A percentile compares a stretch with the other conserved stretches of the same genome.
phyloP scores from a whole-genome alignment of 2,329 filamentous ascomycete species.

The Alternaria triticina region DNA sequence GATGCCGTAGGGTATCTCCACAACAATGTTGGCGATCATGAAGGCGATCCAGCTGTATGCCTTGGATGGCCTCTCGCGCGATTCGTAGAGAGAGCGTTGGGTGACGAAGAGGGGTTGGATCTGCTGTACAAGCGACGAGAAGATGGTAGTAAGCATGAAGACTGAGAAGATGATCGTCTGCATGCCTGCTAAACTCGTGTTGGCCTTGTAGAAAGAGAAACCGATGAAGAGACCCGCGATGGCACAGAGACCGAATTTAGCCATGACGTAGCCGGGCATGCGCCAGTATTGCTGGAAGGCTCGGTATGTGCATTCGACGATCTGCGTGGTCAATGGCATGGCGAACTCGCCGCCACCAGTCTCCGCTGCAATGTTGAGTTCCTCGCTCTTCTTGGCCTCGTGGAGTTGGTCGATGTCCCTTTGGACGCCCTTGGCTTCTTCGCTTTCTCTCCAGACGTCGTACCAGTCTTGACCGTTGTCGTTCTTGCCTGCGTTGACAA shows the following conservation, averaged over 20 bases:
- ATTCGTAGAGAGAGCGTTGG: constrained; percentile 65
- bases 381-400: constrained; percentile 39
- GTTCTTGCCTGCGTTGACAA: constrained; percentile 46
- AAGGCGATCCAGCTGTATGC: constrained; percentile 79
- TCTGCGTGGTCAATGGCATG: constrained; percentile 46
- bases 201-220: constrained; percentile 53
- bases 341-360: constrained; percentile 52
- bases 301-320: constrained; percentile 49
- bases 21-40: constrained; percentile 72
- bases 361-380: constrained; percentile 38
- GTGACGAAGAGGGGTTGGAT: constrained; percentile 67
- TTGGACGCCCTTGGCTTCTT: constrained; percentile 35
- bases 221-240: constrained; percentile 42
- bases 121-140: constrained; percentile 59
- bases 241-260: constrained; percentile 38
- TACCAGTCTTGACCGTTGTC: constrained; percentile 48
- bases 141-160: constrained; percentile 57
- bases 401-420: constrained; percentile 50
- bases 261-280: constrained; percentile 52
- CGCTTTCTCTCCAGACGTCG: constrained; percentile 46
- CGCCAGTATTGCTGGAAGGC: constrained; percentile 57
- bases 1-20: constrained; percentile 72
- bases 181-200: constrained; percentile 49
- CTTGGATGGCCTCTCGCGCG: constrained; percentile 68
- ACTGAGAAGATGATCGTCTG: constrained; percentile 57